Percentiles rank a stretch among this genome's conserved stretches.
Conservation (phyloP, 1,139 yeast species). For the Hansenula lynferdii region DNA sequence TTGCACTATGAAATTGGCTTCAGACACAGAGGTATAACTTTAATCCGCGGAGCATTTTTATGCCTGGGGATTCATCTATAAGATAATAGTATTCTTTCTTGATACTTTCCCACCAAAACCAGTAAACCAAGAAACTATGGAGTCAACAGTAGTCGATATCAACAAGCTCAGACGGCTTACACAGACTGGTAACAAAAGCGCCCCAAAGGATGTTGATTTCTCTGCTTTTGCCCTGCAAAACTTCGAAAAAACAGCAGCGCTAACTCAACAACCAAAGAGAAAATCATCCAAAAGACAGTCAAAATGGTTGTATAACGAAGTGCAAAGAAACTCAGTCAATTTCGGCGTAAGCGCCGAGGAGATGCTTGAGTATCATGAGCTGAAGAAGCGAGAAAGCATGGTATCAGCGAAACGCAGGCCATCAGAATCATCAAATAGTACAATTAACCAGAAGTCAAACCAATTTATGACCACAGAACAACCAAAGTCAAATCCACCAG, state of each 20-base stretch:
- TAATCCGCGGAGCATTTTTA: too few relatives aligned
- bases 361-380: slow-evolving; percentile 11
- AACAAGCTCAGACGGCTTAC: slow-evolving; percentile 11
- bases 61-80: too few relatives aligned
- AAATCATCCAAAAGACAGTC: background rate
- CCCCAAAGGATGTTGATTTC: slow-evolving; percentile 10
- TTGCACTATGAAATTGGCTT: too few relatives aligned
- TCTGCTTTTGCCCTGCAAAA: slow-evolving; percentile 12
- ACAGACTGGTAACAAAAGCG: background rate
- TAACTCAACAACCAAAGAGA: background rate
- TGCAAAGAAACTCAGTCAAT: slow-evolving; percentile 11
- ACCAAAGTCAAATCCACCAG: too few relatives aligned
- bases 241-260: slow-evolving; percentile 4
- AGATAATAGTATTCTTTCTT: too few relatives aligned
- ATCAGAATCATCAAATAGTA: too few relatives aligned
- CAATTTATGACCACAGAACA: too few relatives aligned
- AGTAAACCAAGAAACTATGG: background rate
- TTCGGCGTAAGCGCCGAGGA: slow-evolving; percentile 13
- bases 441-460: too few relatives aligned
- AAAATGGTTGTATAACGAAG: slow-evolving; percentile 14
- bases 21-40: too few relatives aligned
- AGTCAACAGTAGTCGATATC: slow-evolving; percentile 5
- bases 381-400: background rate
- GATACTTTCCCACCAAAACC: too few relatives aligned
- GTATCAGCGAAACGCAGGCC: background rate